Conservation (phyloP, 352 stramenopile genomes). For the Pythium grandisporangium region DNA sequence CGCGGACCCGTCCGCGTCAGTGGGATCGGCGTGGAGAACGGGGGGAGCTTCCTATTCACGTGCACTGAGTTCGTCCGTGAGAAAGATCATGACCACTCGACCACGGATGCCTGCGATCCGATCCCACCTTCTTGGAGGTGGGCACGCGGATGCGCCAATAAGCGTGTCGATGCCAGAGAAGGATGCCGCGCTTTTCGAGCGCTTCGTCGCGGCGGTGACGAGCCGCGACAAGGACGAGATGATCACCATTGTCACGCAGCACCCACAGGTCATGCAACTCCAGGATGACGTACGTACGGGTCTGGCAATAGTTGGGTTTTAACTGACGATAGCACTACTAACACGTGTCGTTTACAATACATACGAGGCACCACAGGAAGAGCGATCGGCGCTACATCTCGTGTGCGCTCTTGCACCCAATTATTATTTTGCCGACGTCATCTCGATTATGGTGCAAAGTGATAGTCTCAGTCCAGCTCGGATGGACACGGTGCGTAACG, state of each 20-base stretch:
- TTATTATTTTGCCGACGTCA: constrained; percentile 42
- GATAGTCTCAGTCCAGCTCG: constrained; percentile 19
- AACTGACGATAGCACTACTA: too few species aligned
- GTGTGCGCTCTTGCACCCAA: constrained; percentile 35
- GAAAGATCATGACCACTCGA: constrained; percentile 33
- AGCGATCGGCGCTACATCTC: constrained; percentile 36
- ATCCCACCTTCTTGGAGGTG: neutral
- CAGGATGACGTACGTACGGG: constrained; percentile 13
- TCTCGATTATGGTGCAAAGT: constrained; percentile 36
- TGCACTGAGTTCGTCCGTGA: constrained; percentile 39
- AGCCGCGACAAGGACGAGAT: constrained; percentile 47
- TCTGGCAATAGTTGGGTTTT: neutral
- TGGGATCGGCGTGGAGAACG: constrained; percentile 1
- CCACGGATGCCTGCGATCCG: constrained; percentile 7
- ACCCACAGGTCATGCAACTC: constrained; percentile 19
- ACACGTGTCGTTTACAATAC: too few species aligned
- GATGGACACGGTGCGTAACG: constrained; percentile 26
- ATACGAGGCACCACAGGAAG: constrained; percentile 18
- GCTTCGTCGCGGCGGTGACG: constrained; percentile 22
- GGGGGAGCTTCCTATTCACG: constrained; percentile 25
- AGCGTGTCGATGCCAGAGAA: constrained; percentile 10
- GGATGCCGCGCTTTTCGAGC: constrained; percentile 11
- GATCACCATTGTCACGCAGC: constrained; percentile 19
- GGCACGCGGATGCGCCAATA: neutral
- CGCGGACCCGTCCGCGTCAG: neutral